Percentiles rank a stretch among this genome's conserved stretches.
Evolutionary conservation across 805 yeast species (phyloP).

Genomic region (Zygosaccharomyces kombuchaensis): DNA sequence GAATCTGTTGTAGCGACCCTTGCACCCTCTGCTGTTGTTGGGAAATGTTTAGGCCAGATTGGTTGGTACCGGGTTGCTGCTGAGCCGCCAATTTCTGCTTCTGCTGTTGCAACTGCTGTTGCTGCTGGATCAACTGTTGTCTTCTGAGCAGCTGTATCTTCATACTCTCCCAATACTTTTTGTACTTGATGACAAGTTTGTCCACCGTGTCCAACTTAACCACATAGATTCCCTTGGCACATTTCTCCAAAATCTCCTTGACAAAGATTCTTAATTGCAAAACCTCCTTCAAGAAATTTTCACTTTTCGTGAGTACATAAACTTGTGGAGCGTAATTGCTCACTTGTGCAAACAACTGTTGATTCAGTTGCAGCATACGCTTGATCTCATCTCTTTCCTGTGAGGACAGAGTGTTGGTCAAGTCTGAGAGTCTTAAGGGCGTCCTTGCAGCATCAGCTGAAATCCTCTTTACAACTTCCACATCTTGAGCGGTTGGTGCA

Average conservation of each 20-base stretch:
- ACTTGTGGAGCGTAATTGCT: slow-evolving; percentile 78
- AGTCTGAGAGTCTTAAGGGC: slow-evolving; percentile 61
- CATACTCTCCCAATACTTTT: slow-evolving; percentile 69
- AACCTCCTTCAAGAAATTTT: slow-evolving; percentile 69
- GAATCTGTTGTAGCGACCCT: slow-evolving; percentile 27
- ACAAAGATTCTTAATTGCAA: slow-evolving; percentile 77
- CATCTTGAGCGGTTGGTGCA: slow-evolving; percentile 56
- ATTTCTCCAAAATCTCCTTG: slow-evolving; percentile 65
- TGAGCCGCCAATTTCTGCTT: slow-evolving; percentile 18
- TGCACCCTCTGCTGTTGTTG: slow-evolving; percentile 26
- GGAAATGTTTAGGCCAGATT: slow-evolving; percentile 14
- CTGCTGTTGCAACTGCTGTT: slow-evolving; percentile 31
- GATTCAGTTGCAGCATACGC: slow-evolving; percentile 44
- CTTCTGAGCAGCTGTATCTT: slow-evolving; percentile 51
- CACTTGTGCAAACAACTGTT: slow-evolving; percentile 58
- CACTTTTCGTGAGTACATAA: slow-evolving; percentile 68
- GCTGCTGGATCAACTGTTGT: slow-evolving; percentile 38
- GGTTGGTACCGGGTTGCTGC: slow-evolving; percentile 12
- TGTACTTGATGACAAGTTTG: slow-evolving; percentile 66
- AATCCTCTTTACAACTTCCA: slow-evolving; percentile 55
- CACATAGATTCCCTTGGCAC: slow-evolving; percentile 59
- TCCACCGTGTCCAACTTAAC: slow-evolving; percentile 71
- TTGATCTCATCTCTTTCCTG: slow-evolving; percentile 61
- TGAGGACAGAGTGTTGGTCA: slow-evolving; percentile 54
- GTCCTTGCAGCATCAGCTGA: slow-evolving; percentile 65